phyloP scores from a whole-genome alignment of 2,329 filamentous ascomycete species.

The Thielaviopsis euricoi region DNA sequence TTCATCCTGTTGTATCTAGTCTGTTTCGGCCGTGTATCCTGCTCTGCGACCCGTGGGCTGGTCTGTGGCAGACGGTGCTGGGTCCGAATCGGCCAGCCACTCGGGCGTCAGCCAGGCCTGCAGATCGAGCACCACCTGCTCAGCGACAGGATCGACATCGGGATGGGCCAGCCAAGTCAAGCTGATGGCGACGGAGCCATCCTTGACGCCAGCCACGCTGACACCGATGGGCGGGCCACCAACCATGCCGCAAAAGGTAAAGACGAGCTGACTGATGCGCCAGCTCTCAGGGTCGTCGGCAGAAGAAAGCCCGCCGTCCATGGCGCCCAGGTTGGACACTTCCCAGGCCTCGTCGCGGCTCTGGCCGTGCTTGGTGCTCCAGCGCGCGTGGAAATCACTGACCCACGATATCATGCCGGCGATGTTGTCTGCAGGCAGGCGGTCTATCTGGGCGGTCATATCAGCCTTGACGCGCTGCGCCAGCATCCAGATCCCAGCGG shows the following conservation, averaged over 20 bases:
- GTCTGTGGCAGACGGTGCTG: too few species aligned
- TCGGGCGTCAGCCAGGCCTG: neutral
- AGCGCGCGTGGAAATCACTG: slow-evolving; percentile 26
- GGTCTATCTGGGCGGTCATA: slow-evolving; percentile 19
- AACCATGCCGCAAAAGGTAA: slow-evolving; percentile 31
- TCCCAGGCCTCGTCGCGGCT: slow-evolving; percentile 29
- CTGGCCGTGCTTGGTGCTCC: slow-evolving; percentile 25
- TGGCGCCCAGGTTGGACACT: slow-evolving; percentile 34
- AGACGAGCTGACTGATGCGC: slow-evolving; percentile 28
- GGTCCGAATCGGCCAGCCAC: neutral
- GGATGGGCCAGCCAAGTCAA: slow-evolving; percentile 27
- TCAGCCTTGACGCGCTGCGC: slow-evolving; percentile 21
- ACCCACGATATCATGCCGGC: slow-evolving; percentile 26
- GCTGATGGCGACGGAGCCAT: slow-evolving; percentile 24
- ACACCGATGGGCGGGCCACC: slow-evolving; percentile 27
- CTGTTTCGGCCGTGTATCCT: too few species aligned
- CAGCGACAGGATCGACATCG: neutral
- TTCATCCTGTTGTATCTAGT: neutral
- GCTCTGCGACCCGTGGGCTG: too few species aligned
- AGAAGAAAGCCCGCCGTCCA: slow-evolving; percentile 13
- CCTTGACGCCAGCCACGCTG: slow-evolving; percentile 30
- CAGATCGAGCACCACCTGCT: neutral
- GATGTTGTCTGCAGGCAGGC: slow-evolving; percentile 27
- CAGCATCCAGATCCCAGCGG: slow-evolving; percentile 24
- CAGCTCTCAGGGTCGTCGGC: slow-evolving; percentile 13